phyloP scores from a whole-genome alignment of 441 rosid species.

The Biscutella laevigata region DNA sequence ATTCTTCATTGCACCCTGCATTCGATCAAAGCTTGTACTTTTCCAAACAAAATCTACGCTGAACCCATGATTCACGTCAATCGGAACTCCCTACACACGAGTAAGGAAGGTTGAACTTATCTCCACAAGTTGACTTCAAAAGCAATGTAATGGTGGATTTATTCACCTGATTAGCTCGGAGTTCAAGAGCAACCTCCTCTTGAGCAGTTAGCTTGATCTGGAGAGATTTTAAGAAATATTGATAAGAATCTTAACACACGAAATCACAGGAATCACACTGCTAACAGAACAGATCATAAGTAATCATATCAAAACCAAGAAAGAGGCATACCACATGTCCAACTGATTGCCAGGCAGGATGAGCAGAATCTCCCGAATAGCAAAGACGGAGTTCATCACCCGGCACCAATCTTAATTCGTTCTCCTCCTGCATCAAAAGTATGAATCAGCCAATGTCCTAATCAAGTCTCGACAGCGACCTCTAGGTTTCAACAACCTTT shows the following conservation, averaged over 20 bases:
- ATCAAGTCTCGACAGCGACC: background rate
- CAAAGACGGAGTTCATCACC: conserved; percentile 95
- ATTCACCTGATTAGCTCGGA: conserved; percentile 87
- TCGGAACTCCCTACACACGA: conserved; percentile 75
- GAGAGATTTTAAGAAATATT: conserved; percentile 10
- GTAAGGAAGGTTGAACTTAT: conserved; percentile 1
- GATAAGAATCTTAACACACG: background rate
- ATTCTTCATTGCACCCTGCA: conserved; percentile 99
- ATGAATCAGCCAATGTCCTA: conserved; percentile 12
- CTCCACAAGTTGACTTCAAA: background rate
- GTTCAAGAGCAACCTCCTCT: conserved; percentile 98
- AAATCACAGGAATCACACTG: background rate
- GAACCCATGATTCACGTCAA: conserved; percentile 83
- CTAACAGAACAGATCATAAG: background rate
- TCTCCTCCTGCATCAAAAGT: conserved; percentile 67
- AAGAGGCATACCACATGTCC: conserved; percentile 84
- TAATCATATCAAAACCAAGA: conserved; percentile 12
- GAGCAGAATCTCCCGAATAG: conserved; percentile 94
- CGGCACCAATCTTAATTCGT: conserved; percentile 90
- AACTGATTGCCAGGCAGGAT: conserved; percentile 98
- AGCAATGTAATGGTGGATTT: conserved; percentile 4
- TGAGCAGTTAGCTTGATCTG: conserved; percentile 96
- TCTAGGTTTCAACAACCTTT: conserved; percentile 45
- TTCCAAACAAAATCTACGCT: conserved; percentile 99
- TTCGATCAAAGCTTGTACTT: conserved; percentile 97